phyloP scores from a whole-genome alignment of 176 grass and related monocot species.

The Pharus latifolius region DNA sequence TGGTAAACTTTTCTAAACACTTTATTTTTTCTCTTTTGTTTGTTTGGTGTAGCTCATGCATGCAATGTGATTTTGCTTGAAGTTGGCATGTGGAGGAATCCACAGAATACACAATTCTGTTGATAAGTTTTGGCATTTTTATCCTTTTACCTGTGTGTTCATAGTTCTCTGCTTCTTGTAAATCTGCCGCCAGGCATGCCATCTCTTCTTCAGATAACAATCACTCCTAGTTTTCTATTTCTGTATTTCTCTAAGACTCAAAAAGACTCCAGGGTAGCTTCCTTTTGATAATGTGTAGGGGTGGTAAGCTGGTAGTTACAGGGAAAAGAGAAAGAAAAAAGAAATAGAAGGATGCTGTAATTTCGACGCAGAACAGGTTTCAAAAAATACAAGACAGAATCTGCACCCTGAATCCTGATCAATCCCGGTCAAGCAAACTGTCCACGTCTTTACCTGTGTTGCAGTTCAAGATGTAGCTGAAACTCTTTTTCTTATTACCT shows the following conservation, averaged over 20 bases:
- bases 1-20: conserved; percentile 30
- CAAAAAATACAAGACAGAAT: background rate
- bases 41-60: background rate
- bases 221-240: background rate
- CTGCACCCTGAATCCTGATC: background rate
- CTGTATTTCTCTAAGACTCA: background rate
- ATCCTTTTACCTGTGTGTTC: background rate
- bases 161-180: background rate
- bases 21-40: background rate
- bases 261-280: too few species aligned
- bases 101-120: background rate
- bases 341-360: background rate
- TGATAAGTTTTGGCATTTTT: background rate
- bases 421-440: background rate
- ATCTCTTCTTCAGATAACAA: background rate
- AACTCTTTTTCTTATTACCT: background rate
- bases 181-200: background rate
- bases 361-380: background rate
- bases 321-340: background rate
- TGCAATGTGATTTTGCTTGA: background rate
- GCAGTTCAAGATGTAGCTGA: background rate
- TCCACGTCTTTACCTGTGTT: background rate
- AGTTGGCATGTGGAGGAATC: background rate
- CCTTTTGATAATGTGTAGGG: too few species aligned
- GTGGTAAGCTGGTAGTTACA: background rate